Base-by-base conservation (phyloP, 2,329 filamentous ascomycete genomes). In the Ploettnerulaceae sp. region DNA sequence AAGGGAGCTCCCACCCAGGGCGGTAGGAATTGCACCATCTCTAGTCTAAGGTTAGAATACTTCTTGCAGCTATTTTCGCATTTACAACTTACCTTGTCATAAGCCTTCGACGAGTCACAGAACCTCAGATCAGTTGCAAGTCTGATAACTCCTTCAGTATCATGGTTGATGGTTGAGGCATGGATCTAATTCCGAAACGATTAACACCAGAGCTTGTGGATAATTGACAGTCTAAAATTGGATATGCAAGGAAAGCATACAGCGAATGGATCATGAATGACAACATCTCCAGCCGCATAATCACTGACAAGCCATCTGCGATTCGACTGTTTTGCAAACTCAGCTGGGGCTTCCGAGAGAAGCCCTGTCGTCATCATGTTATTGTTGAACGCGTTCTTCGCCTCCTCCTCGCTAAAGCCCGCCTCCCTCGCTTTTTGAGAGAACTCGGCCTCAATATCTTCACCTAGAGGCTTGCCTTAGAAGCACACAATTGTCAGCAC, bases 311-410 rank as follows among this genome's bases (percentile, higher is more conserved):
- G 48, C 66, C 65, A 68, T 15, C 51, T 56, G 42, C 52, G 39
- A 32, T 49, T 47, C 15, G 52, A 42, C 14, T 54, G 14, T 24
- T 54, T 51, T 2, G 62, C 52, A 51, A 65, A 56, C 22, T 47
- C 43, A 11, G 34, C 66, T 1, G 76, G 72, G 0, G 67, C 70
- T 22, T 79, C 71, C 7, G 71, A 71, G 2, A 82, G 65, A 26
- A 79, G 59, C 0, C 76, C 77, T 0, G 69, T 74, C 0, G 67
- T 64, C 66, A 79, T 74, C 77, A 81, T 81, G 52, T 81, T 79
- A 15, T 68, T 65, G 53, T 81, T 81, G 58, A 77, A 81, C 2
- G 71, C 75, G 22, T 63, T 64, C 32, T 64, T 68, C 1, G 68
- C 66, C 56, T 82, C 72, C 47, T 76, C 72, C 0, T 78, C 73